These are phyloP conservation scores for Leccinum subgranulosum DNA, from an alignment of 768 basidiomycete genomes.

Conservation along the genomic window DNA sequence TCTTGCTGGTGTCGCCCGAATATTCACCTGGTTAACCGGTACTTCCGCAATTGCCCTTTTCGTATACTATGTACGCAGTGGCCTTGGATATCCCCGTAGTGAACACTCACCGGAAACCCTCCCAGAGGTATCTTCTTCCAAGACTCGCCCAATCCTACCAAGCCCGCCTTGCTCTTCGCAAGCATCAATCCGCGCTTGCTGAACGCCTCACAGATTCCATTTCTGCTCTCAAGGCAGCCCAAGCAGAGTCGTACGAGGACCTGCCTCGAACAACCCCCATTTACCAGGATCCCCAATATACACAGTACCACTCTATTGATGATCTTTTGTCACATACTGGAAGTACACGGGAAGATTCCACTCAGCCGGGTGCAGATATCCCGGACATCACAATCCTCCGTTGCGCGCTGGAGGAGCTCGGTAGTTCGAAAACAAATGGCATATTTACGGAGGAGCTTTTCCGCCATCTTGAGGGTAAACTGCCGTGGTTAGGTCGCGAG, in stretches of 20 bases:
- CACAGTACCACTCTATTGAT: slow-evolving; percentile 44
- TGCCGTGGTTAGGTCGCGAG: slow-evolving; percentile 55
- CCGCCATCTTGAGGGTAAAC: slow-evolving; percentile 49
- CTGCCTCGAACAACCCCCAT: slow-evolving; percentile 54
- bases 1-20: slow-evolving; percentile 55
- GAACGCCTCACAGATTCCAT: slow-evolving; percentile 54
- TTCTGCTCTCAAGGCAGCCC: slow-evolving; percentile 51
- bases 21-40: slow-evolving; percentile 66
- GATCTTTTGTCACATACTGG: slow-evolving; percentile 28
- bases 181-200: slow-evolving; percentile 59
- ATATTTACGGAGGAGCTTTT: slow-evolving; percentile 62
- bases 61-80: slow-evolving; percentile 58
- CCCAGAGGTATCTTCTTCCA: slow-evolving; percentile 66
- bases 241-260: slow-evolving; percentile 51
- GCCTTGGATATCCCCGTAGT: not conserved
- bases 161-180: slow-evolving; percentile 59
- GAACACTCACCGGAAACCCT: slow-evolving; percentile 6
- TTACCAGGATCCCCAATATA: slow-evolving; percentile 46
- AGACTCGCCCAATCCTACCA: slow-evolving; percentile 54
- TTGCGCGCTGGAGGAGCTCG: slow-evolving; percentile 54
- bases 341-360: slow-evolving; percentile 7
- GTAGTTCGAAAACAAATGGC: slow-evolving; percentile 34
- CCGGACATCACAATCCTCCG: slow-evolving; percentile 58
- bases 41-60: slow-evolving; percentile 57
- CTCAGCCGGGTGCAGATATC: slow-evolving; percentile 29